Base-by-base conservation (phyloP, 331 rosid genomes). In the Dryas integrifolia region DNA sequence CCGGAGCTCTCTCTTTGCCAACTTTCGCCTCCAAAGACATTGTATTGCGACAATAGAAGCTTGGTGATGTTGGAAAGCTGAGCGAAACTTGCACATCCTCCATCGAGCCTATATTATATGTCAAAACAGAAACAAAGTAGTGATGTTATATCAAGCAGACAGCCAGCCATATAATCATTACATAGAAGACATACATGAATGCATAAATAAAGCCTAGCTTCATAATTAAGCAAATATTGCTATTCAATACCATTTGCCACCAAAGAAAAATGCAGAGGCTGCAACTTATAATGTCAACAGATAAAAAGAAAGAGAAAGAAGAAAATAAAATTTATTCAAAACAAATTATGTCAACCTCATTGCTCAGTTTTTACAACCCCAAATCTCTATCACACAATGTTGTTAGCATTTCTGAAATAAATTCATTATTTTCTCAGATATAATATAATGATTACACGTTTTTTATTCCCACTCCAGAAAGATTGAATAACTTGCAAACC, bases 1-100 rank as follows among this genome's bases (percentile, higher is more conserved):
- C 7, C 91, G 96, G 43, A 92, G 82, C 82, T 86, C 96, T 73
- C 92, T 77, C 85, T 87, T 89, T 21, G 99, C 99, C 76, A 85
- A 79, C 76, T 82, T 95, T 76, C 86, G 79, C 81, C 99, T 87
- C 99, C 99, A 95, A 52, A 82, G 90, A 80, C 96, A 84, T 73
- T 95, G 99, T 75, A 95, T 75, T 72, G 96, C 90, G 56, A 95
- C 79, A 68, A 92, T 79, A 46, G 88, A 88, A 77, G 81, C 79
- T 66, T 85, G 96, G 45, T 77, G 79, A 58, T 55, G 87, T 49
- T 55, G 77, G 85, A 89, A 89, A 72, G 81, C 81, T 38, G 81
- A 77, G 63, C 89, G 90, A 85, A 88, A 88, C 84, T 87, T 92
- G 82, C 39, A 80, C 92, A 82, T 92, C 84, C 88, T 95, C 99